Evolutionary conservation across 495 filamentous ascomycete genomes (phyloP).

Genomic region (Cercophora samala): DNA sequence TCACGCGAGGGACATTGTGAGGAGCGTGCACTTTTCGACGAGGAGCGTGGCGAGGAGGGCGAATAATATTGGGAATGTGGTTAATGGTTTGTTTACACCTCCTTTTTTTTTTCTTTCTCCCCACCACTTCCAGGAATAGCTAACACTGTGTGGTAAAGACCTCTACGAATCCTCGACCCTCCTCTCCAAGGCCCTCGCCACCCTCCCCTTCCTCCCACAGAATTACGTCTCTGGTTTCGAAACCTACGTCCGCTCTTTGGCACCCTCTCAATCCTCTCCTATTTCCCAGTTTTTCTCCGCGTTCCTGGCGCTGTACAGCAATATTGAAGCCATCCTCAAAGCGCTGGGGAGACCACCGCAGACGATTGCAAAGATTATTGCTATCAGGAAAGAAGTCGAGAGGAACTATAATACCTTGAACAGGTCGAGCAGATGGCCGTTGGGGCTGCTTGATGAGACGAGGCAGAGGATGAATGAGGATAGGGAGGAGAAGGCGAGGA

Average conservation of each 20-base stretch:
- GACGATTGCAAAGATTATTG: conserved; percentile 67
- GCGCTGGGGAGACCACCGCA: conserved; percentile 78
- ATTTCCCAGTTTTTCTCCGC: conserved; percentile 67
- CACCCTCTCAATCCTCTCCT: conserved; percentile 70
- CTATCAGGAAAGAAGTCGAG: conserved; percentile 64
- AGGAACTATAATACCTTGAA: conserved; percentile 69
- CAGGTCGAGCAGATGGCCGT: conserved; percentile 72
- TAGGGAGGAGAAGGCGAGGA: conserved; percentile 67
- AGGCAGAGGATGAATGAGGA: conserved; percentile 76
- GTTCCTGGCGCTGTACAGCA: conserved; percentile 71
- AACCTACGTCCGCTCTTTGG: conserved; percentile 63
- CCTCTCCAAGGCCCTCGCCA: conserved; percentile 54
- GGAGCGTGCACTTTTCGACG: conserved; percentile 75
- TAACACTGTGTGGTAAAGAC: conserved; percentile 52
- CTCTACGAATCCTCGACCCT: conserved; percentile 64
- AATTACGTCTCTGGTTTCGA: conserved; percentile 67
- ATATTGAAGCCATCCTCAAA: conserved; percentile 72
- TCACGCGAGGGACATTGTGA: conserved; percentile 83
- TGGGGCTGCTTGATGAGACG: conserved; percentile 85
- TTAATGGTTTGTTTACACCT: conserved; percentile 54
- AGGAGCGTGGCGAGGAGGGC: conserved; percentile 71
- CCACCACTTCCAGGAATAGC: conserved; percentile 35
- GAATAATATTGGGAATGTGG: conserved; percentile 54
- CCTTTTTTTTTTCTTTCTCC: too few relatives aligned
- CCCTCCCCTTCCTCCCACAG: conserved; percentile 62